phyloP scores from a whole-genome alignment of 345 rosid species.

The Salix arbutifolia region DNA sequence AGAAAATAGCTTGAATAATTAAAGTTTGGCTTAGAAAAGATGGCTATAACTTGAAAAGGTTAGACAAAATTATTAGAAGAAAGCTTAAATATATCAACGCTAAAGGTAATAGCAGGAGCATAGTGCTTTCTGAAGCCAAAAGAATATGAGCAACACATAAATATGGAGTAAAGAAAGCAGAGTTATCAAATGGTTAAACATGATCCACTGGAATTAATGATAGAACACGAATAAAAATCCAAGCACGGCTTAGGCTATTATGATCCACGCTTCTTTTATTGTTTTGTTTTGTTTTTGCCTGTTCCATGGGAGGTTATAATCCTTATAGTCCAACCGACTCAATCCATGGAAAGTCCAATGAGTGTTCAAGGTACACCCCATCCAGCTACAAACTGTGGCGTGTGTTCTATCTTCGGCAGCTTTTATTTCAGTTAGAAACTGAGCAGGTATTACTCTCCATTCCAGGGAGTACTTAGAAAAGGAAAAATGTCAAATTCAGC shows the following conservation, averaged over 20 bases:
- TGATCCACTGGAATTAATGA: background rate
- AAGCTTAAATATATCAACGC: background rate
- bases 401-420: background rate
- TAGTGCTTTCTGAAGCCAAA: background rate
- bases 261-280: background rate
- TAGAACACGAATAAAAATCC: background rate
- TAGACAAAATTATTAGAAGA: no score
- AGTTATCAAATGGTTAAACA: background rate
- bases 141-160: background rate
- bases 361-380: background rate
- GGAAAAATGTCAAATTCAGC: background rate
- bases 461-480: background rate
- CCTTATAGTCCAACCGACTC: background rate
- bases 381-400: background rate
- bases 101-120: background rate
- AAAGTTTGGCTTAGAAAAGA: slow-evolving; percentile 1
- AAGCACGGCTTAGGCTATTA: background rate
- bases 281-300: no score
- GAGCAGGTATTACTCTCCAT: background rate
- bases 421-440: slow-evolving; percentile 3
- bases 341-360: background rate
- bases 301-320: background rate
- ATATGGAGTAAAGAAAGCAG: background rate
- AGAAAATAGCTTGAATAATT: background rate
- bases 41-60: background rate